A percentile compares a stretch with the other conserved stretches of the same genome.
phyloP scores from a whole-genome alignment of 768 basidiomycete species.

The Ramaria rubella region DNA sequence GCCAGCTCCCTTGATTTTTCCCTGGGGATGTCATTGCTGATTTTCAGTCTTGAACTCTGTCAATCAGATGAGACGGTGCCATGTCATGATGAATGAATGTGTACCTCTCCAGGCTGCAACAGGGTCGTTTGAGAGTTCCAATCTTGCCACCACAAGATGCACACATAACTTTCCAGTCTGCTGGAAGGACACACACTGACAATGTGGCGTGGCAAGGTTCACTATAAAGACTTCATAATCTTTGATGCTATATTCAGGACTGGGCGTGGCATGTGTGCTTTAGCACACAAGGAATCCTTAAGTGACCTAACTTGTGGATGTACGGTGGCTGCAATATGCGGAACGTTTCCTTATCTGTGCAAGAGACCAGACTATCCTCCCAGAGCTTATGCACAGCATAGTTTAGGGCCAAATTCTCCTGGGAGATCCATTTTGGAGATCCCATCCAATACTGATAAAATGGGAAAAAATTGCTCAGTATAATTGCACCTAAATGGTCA shows the following conservation, averaged over 20 bases:
- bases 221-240: neutral
- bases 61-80: no score
- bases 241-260: neutral
- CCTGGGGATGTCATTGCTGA: no score
- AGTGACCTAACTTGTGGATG: no score
- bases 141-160: neutral
- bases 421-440: neutral
- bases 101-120: neutral
- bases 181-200: neutral
- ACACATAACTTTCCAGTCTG: constrained; percentile 1
- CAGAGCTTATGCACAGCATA: neutral
- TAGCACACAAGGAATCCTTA: neutral
- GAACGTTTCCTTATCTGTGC: no score
- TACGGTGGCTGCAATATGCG: no score
- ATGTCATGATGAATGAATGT: no score
- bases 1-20: no score
- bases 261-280: neutral
- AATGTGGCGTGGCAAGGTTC: neutral
- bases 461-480: neutral
- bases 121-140: neutral
- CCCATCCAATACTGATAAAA: neutral
- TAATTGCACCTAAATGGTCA: neutral
- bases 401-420: neutral
- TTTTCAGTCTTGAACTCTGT: no score
- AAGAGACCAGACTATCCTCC: neutral